Base-by-base conservation (phyloP, 2,329 filamentous ascomycete species). In the Trichoderma sp. region DNA sequence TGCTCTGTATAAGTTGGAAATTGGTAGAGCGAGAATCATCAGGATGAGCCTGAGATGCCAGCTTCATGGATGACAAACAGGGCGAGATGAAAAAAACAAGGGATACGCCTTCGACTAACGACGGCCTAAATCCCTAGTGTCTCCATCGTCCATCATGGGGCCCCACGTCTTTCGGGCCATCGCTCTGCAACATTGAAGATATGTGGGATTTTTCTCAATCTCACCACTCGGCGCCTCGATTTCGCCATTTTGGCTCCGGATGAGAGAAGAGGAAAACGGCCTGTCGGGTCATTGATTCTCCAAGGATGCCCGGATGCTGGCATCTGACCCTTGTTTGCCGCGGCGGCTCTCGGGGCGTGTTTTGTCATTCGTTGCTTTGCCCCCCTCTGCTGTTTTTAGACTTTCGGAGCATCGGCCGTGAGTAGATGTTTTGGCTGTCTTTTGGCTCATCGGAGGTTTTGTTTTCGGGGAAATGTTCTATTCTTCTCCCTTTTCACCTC, bases 151-250 rank as follows among this genome's bases (percentile, higher is more conserved):
- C 57, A 50, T 45, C 58, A 50, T 27, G 58, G 39, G 39, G 39
- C 58, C 58, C 58, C 61, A 64, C 61, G 61, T 25, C 61, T 19
- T 37, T 64, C 61, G 61, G 61, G 27, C 35, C 61, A 64, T 64
- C 61, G 61, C 61, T 56, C 25, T 39, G 59, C 48, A 63, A 63
- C 59, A 45, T 63, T 37, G 42, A 45, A 17, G 15, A 35, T 17
- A 37, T 37, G 59, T 13, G 59, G 45, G 13, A 27, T 25, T 37
- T 27, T 29, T 37, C 35, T 45, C 39, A 32, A 32, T 64, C 39
- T 56, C 61, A 54, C 61, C 61, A 45, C 61, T 50, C 4, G 48
- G 13, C 61, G 61, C 50, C 50, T 54, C 50, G 61, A 64, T 64
- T 64, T 56, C 61, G 61, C 61, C 61, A 64, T 64, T 64, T 35